Percentiles rank a stretch among this genome's conserved stretches.
phyloP scores from a whole-genome alignment of 768 basidiomycete genomes.

The Suillus americanus region DNA sequence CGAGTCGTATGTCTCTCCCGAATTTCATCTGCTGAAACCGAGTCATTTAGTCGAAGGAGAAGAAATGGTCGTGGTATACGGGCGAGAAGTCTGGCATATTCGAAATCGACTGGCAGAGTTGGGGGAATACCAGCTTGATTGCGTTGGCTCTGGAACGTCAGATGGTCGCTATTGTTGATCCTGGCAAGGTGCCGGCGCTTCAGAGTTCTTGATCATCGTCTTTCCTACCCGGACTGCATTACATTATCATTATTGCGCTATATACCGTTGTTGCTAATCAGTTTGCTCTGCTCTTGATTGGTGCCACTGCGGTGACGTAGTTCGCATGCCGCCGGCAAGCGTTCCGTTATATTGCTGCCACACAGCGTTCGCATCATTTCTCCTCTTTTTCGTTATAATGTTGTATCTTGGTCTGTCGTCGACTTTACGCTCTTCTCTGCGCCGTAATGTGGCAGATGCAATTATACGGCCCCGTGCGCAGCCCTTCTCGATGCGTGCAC shows the following conservation, averaged over 20 bases:
- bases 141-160: slow-evolving; percentile 69
- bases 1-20: slow-evolving; percentile 31
- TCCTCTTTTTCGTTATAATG: slow-evolving; percentile 15
- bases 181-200: slow-evolving; percentile 43
- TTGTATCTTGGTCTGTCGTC: slow-evolving; percentile 12
- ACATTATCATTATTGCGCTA: slow-evolving; percentile 8
- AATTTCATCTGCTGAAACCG: slow-evolving; percentile 9
- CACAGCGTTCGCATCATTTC: neutral
- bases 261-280: slow-evolving; percentile 1
- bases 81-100: slow-evolving; percentile 67
- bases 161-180: slow-evolving; percentile 67
- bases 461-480: slow-evolving; percentile 17
- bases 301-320: neutral
- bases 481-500: slow-evolving; percentile 22
- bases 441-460: slow-evolving; percentile 23
- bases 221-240: neutral
- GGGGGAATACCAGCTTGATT: slow-evolving; percentile 54
- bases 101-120: slow-evolving; percentile 74
- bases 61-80: slow-evolving; percentile 65
- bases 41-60: slow-evolving; percentile 40
- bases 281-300: neutral
- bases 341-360: neutral
- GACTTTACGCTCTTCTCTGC: slow-evolving; percentile 16
- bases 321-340: neutral
- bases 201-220: neutral